Percentiles rank a stretch among this genome's conserved stretches.
These are phyloP conservation scores for Pichia norvegensis DNA, from an alignment of 1,139 yeast species.

Conservation along the genomic window DNA sequence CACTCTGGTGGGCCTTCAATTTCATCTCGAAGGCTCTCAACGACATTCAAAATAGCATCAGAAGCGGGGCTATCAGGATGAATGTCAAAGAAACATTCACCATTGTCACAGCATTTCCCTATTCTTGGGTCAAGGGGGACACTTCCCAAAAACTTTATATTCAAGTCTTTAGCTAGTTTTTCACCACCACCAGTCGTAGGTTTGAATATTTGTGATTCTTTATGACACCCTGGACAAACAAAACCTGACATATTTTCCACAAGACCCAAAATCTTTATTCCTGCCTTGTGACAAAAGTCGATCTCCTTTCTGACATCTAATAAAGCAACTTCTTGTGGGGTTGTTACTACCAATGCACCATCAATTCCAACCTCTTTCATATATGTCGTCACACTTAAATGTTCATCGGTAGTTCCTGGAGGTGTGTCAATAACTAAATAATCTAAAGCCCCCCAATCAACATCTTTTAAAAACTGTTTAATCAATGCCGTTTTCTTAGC, in stretches of 20 bases:
- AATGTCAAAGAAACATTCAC: constrained; percentile 76
- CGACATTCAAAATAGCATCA: constrained; percentile 75
- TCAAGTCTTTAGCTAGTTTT: constrained; percentile 69
- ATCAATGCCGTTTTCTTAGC: constrained; percentile 89
- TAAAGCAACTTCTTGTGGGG: constrained; percentile 96
- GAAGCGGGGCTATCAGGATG: constrained; percentile 94
- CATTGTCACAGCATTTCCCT: constrained; percentile 80
- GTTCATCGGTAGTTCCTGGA: constrained; percentile 98
- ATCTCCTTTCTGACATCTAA: constrained; percentile 93
- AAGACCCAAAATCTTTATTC: constrained; percentile 74
- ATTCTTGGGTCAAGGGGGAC: constrained; percentile 96
- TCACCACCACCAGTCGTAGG: constrained; percentile 97
- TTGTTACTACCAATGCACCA: constrained; percentile 91
- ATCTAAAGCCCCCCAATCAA: constrained; percentile 92
- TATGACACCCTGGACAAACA: constrained; percentile 91
- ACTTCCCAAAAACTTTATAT: constrained; percentile 73
- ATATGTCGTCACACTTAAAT: constrained; percentile 78
- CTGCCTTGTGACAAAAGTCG: constrained; percentile 88
- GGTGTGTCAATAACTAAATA: constrained; percentile 93
- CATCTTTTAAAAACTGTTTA: constrained; percentile 90
- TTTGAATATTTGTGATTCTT: constrained; percentile 82
- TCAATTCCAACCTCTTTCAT: constrained; percentile 88
- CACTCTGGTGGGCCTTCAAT: constrained; percentile 14
- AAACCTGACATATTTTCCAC: constrained; percentile 99
- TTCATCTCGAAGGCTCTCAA: constrained; percentile 48